phyloP scores from a whole-genome alignment of 2,329 filamentous ascomycete species.

The Trichoderma lentiforme region DNA sequence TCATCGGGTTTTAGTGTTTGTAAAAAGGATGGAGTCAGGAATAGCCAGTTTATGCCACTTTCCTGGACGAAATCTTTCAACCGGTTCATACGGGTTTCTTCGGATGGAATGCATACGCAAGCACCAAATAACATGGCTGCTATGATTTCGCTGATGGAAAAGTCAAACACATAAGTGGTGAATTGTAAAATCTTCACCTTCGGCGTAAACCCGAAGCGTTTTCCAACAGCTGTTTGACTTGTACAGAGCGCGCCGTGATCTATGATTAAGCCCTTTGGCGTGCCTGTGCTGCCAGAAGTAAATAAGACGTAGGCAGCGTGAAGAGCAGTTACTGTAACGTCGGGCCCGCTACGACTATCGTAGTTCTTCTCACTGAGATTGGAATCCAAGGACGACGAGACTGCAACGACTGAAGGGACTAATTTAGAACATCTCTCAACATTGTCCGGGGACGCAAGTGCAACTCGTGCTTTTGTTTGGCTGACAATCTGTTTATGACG shows the following conservation, averaged over 20 bases:
- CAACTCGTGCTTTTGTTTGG: not conserved
- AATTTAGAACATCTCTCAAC: not conserved
- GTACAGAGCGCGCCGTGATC: not conserved
- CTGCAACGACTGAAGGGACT: not conserved
- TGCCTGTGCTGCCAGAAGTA: not conserved
- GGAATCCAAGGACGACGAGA: not conserved
- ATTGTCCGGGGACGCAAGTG: not conserved
- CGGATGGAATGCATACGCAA: not conserved
- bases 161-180: not conserved
- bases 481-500: conserved; percentile 3
- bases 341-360: not conserved
- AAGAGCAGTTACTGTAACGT: not conserved
- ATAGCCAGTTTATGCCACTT: not conserved
- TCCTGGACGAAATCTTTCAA: not conserved
- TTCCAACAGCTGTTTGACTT: not conserved
- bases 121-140: not conserved
- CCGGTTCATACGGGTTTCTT: not conserved
- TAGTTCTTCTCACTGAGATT: not conserved
- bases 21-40: conserved; percentile 20
- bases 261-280: not conserved
- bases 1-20: not conserved
- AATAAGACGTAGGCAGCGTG: not conserved
- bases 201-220: not conserved
- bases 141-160: not conserved
- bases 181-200: not conserved